Conservation (phyloP, 2,329 filamentous ascomycete species). For the Grosmannia huntii region DNA sequence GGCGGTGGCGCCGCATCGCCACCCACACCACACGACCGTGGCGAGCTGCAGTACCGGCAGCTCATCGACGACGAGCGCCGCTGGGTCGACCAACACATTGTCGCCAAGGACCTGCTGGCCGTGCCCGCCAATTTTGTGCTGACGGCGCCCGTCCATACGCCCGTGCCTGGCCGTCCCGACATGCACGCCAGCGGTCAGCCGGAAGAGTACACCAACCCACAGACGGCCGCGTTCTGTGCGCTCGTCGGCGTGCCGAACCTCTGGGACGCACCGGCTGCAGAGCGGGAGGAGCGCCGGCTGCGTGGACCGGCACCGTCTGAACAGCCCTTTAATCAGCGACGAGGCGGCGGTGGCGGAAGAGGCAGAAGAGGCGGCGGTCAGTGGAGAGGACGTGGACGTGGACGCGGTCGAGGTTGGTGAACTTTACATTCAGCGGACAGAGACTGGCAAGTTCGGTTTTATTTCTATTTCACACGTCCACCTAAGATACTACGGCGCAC, state of each 20-base stretch:
- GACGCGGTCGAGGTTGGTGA: conserved; percentile 12
- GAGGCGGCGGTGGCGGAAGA: conserved; percentile 24
- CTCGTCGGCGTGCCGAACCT: conserved; percentile 65
- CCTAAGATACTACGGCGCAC: too few species aligned
- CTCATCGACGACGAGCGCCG: conserved; percentile 55
- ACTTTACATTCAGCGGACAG: too few species aligned
- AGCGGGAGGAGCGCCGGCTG: conserved; percentile 46
- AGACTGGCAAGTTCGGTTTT: too few species aligned
- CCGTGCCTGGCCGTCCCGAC: conserved; percentile 31
- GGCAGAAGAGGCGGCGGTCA: conserved; percentile 23
- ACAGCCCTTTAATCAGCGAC: conserved; percentile 13
- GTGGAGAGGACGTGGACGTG: conserved; percentile 24
- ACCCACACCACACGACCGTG: conserved; percentile 44
- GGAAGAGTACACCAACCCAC: conserved; percentile 72
- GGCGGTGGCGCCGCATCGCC: conserved; percentile 49
- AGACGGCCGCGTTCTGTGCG: conserved; percentile 71
- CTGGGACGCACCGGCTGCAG: conserved; percentile 60
- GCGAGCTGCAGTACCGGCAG: conserved; percentile 53
- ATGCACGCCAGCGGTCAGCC: conserved; percentile 42
- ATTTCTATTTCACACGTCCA: too few species aligned
- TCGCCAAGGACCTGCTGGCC: conserved; percentile 44
- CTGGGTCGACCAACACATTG: conserved; percentile 76
- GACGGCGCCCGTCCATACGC: conserved; percentile 62
- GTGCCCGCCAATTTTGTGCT: conserved; percentile 67
- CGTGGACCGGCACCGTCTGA: conserved; percentile 38